Conservation (phyloP, 1,284 basidiomycete species). For the Irpex lacteus region DNA sequence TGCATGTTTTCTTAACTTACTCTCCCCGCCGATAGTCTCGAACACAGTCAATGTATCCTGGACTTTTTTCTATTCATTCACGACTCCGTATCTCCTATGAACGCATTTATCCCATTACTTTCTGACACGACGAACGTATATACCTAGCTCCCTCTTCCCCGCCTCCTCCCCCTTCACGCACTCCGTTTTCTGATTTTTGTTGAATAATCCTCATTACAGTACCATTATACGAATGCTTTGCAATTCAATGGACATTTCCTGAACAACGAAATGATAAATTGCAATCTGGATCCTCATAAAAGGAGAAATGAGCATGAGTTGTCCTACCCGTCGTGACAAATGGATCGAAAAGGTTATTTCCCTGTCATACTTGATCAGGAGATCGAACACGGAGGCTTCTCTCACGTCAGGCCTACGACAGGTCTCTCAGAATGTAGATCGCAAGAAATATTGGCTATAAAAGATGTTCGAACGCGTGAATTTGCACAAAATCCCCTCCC, state of each 20-base stretch:
- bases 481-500: too few relatives aligned
- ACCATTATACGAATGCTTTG: neutral
- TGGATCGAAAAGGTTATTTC: too few relatives aligned
- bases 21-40: neutral
- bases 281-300: neutral
- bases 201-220: neutral
- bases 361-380: too few relatives aligned
- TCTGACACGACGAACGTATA: neutral
- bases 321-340: too few relatives aligned
- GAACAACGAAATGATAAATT: neutral
- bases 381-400: too few relatives aligned
- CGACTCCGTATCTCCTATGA: neutral
- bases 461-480: too few relatives aligned
- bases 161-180: neutral
- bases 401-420: too few relatives aligned
- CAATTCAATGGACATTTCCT: neutral
- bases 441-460: too few relatives aligned
- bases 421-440: too few relatives aligned
- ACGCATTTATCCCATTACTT: neutral
- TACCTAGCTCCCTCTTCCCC: neutral
- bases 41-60: neutral
- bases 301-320: too few relatives aligned
- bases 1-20: neutral
- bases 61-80: constrained; percentile 1
- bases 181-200: neutral